Base-by-base conservation (phyloP, 352 stramenopile genomes). In the Pythium phragmitis region DNA sequence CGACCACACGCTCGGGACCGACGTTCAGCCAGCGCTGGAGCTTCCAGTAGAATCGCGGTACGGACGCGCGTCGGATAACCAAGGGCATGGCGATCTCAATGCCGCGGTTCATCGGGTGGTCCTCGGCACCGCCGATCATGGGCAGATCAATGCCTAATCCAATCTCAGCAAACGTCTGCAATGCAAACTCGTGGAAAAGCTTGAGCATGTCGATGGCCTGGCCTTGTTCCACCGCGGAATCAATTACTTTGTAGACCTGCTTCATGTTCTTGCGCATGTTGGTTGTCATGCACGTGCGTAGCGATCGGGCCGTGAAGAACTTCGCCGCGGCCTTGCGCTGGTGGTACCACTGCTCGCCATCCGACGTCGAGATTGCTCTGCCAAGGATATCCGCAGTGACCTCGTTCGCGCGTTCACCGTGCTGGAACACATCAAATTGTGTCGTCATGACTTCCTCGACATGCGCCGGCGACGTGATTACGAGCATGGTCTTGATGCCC, bases 81-180 rank as follows among this genome's bases (percentile, higher is more conserved):
- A 70, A 80, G 64, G 80, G 78, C 23, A 71, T 65, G 23, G 65
- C 52, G 8, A 47, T 57, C 28, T 74, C 64, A 49, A 93, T 75
- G 14, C 76, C 72, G 9, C 73, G 26, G 19, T 80, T 75, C 49
- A 89, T 83, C 50, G 70, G 49, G 23, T 79, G 69, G 36, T 69
- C 63, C 30, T 85, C 67, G 7, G 60, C 63, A 4, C 50, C 57
- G 41, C 73, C 74, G 26, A 85, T 68, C 6, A 67, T 68, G 28
- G 79, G 68, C 21, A 76, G 67, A 47, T 85, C 68, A n/a, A 86
- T 23, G 7, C 77, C 80, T 17, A 89, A 73, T 1, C 70, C 70
- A 28, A 89, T 62, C 28, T 87, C 75, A 0, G 65, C 64, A 41
- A 88, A 89, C 12, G 75, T 77, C 56, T 85, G 76, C 13, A 87